Conservation (phyloP, 164 flowering plant genomes). For the Piper longum region DNA sequence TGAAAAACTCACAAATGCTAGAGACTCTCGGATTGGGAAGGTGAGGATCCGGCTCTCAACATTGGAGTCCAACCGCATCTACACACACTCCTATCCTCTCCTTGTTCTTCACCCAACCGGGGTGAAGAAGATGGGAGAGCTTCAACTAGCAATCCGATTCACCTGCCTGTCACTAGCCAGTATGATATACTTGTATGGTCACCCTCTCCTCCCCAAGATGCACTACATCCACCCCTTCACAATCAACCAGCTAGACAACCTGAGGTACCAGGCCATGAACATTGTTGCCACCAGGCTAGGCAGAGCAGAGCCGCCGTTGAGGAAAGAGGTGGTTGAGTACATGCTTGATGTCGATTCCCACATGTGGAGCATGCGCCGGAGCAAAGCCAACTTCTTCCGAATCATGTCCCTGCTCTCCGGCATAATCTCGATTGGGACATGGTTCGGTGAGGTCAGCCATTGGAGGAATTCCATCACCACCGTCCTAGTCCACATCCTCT, state of each 20-base stretch:
- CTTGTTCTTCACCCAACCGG: conserved; percentile 40
- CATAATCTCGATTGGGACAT: conserved; percentile 16
- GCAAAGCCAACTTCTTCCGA: conserved; percentile 47
- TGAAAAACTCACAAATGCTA: not conserved
- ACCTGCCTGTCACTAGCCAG: conserved; percentile 29
- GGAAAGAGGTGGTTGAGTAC: too few relatives aligned
- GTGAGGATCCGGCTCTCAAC: conserved; percentile 38
- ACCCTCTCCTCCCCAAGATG: too few relatives aligned
- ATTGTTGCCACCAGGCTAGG: conserved; percentile 37
- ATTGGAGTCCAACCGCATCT: conserved; percentile 26
- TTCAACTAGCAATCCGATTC: conserved; percentile 34
- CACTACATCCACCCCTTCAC: conserved; percentile 23
- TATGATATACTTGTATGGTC: too few relatives aligned
- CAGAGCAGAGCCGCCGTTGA: conserved; percentile 14
- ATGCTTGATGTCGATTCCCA: conserved; percentile 48
- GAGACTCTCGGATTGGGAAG: conserved; percentile 33
- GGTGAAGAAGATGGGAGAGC: conserved; percentile 47
- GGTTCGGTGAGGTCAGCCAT: conserved; percentile 29
- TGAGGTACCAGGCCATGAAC: conserved; percentile 38
- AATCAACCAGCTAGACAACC: conserved; percentile 33
- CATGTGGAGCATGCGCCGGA: conserved; percentile 50
- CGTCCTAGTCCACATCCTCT: conserved; percentile 33
- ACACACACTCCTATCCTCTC: conserved; percentile 9
- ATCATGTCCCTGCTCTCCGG: conserved; percentile 36
- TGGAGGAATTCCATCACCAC: conserved; percentile 44